A percentile compares a stretch with the other conserved stretches of the same genome.
Evolutionary conservation across 805 yeast species (phyloP).

Genomic region (Priceomyces medius): DNA sequence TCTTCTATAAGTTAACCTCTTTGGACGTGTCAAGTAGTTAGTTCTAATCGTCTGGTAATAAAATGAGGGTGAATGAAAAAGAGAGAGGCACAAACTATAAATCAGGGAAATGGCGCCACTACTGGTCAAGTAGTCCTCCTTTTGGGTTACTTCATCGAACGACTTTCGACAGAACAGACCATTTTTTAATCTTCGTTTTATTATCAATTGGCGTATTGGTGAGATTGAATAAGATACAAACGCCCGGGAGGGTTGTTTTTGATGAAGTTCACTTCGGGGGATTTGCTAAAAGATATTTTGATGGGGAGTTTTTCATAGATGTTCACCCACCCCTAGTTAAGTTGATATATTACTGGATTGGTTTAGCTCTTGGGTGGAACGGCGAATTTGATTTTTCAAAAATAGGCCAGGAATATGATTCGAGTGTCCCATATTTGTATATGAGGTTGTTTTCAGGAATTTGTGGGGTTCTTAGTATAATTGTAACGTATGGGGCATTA

Average conservation of each 20-base stretch:
- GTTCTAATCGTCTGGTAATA: background rate
- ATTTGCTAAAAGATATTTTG: slow-evolving; percentile 44
- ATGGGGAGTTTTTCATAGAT: slow-evolving; percentile 64
- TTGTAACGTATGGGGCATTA: slow-evolving; percentile 54
- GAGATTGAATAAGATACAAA: slow-evolving; percentile 31
- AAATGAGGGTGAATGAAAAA: background rate
- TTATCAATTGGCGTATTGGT: slow-evolving; percentile 24
- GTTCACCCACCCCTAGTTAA: slow-evolving; percentile 74
- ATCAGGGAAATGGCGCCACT: slow-evolving; percentile 31
- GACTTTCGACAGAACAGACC: slow-evolving; percentile 17
- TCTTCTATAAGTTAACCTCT: too few relatives aligned
- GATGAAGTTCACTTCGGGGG: slow-evolving; percentile 48
- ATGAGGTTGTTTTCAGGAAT: slow-evolving; percentile 59
- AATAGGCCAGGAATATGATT: slow-evolving; percentile 42
- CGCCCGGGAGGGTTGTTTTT: slow-evolving; percentile 44
- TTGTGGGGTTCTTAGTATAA: slow-evolving; percentile 52
- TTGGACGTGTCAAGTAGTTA: background rate
- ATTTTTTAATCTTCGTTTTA: slow-evolving; percentile 17
- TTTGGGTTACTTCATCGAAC: slow-evolving; percentile 14
- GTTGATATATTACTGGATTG: slow-evolving; percentile 55
- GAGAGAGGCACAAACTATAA: slow-evolving; percentile 24
- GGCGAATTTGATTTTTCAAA: slow-evolving; percentile 37
- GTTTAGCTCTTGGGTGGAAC: slow-evolving; percentile 52
- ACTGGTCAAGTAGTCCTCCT: slow-evolving; percentile 21
- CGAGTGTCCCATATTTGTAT: slow-evolving; percentile 45